Percentiles rank a stretch among this genome's conserved stretches.
Conservation (phyloP, 1,284 basidiomycete genomes). For the Ganoderma meredithae region DNA sequence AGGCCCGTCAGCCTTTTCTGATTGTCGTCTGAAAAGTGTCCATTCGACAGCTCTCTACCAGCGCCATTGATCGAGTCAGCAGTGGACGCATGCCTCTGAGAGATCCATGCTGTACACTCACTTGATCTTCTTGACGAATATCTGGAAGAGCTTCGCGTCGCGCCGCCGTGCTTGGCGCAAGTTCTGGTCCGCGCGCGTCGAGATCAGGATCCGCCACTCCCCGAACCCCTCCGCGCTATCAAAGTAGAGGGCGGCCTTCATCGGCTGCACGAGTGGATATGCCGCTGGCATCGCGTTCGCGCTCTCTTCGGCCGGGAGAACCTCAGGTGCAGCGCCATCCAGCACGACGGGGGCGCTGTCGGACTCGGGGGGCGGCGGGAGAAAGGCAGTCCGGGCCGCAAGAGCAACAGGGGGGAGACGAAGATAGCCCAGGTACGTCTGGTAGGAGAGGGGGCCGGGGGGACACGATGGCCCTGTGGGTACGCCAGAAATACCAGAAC, state of each 20-base stretch:
- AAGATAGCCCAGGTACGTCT: constrained; percentile 37
- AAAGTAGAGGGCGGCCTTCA: constrained; percentile 58
- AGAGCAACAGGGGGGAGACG: constrained; percentile 16
- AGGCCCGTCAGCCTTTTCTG: constrained; percentile 65
- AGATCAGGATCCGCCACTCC: constrained; percentile 59
- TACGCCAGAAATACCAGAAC: neutral
- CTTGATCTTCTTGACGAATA: constrained; percentile 67
- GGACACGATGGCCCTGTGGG: neutral
- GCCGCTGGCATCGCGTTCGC: constrained; percentile 22
- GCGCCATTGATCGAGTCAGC: no score
- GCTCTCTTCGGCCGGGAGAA: neutral
- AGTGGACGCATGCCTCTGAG: no score
- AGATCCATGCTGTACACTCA: no score
- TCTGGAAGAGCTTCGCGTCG: constrained; percentile 52
- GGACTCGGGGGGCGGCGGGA: neutral
- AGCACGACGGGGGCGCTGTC: neutral
- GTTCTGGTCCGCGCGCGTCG: constrained; percentile 51
- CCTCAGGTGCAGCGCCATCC: neutral
- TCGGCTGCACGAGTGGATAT: constrained; percentile 55
- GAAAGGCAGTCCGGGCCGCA: neutral
- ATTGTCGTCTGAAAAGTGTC: constrained; percentile 73
- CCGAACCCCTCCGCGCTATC: constrained; percentile 61
- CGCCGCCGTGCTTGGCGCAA: constrained; percentile 50
- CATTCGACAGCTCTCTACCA: constrained; percentile 71
- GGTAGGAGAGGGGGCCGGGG: neutral